Conservation (phyloP, 495 filamentous ascomycete genomes). For the Aspergillus nanangensis region DNA sequence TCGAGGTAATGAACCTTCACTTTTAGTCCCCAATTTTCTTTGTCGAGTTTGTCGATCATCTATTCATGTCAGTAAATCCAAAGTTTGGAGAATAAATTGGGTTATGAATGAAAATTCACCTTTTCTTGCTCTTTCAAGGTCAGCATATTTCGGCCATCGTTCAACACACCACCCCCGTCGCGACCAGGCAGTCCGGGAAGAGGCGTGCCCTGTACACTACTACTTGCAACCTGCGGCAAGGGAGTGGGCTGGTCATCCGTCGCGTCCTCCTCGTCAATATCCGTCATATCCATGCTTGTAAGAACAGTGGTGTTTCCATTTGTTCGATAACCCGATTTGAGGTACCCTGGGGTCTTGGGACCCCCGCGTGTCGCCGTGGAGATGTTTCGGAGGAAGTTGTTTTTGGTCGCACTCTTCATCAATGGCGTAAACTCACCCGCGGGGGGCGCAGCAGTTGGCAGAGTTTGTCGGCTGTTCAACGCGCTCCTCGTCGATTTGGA, state of each 20-base stretch:
- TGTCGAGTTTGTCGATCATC: conserved; percentile 91
- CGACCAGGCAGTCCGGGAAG: conserved; percentile 60
- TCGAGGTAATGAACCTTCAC: conserved; percentile 95
- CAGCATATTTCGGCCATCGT: conserved; percentile 74
- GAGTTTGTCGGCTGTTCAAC: conserved; percentile 62
- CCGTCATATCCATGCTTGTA: conserved; percentile 56
- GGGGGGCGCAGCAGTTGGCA: conserved; percentile 51
- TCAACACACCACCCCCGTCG: conserved; percentile 55
- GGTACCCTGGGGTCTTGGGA: conserved; percentile 65
- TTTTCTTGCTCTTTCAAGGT: conserved; percentile 92
- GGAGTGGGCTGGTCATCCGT: conserved; percentile 57
- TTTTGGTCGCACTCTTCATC: conserved; percentile 82
- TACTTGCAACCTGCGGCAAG: conserved; percentile 66
- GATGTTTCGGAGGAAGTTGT: conserved; percentile 60
- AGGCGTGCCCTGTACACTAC: conserved; percentile 77
- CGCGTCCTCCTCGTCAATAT: conserved; percentile 61
- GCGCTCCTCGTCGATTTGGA: conserved; percentile 40
- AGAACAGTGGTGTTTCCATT: conserved; percentile 61
- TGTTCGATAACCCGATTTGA: conserved; percentile 55
- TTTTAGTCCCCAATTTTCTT: conserved; percentile 93
- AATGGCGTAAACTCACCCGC: conserved; percentile 89
- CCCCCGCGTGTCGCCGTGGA: conserved; percentile 49
- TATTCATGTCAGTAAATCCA: conserved; percentile 23
- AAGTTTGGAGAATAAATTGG: background rate
- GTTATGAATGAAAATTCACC: conserved; percentile 38